These are phyloP conservation scores for Candida loeiensis DNA, from an alignment of 805 yeast species.

Conservation along the genomic window DNA sequence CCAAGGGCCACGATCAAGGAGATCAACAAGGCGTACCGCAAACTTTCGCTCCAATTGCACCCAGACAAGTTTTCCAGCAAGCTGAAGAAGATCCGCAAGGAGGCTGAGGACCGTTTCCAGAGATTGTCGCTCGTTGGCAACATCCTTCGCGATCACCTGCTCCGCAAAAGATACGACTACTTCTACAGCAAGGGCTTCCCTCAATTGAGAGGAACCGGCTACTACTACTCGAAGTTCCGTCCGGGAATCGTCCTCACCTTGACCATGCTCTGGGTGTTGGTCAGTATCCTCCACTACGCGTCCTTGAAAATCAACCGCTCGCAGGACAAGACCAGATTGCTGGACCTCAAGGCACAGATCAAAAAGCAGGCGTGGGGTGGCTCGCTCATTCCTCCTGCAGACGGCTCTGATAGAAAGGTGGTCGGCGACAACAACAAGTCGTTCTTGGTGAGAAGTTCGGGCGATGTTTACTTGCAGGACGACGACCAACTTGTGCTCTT, in stretches of 20 bases:
- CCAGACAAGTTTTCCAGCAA: constrained; percentile 66
- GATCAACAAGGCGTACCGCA: constrained; percentile 65
- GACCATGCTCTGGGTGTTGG: constrained; percentile 46
- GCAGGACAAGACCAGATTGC: constrained; percentile 59
- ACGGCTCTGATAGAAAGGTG: constrained; percentile 46
- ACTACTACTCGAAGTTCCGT: constrained; percentile 62
- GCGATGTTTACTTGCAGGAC: constrained; percentile 49
- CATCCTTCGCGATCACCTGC: constrained; percentile 55
- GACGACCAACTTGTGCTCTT: constrained; percentile 36
- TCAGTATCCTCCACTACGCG: constrained; percentile 56
- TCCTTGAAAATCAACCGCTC: constrained; percentile 50
- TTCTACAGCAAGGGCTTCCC: constrained; percentile 86
- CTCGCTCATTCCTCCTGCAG: constrained; percentile 47
- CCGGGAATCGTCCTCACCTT: constrained; percentile 59
- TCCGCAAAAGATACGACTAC: constrained; percentile 74
- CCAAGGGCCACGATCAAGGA: constrained; percentile 49
- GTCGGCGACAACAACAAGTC: constrained; percentile 44
- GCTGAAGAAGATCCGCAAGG: constrained; percentile 33
- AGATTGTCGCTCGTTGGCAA: constrained; percentile 73
- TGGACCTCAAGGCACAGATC: constrained; percentile 47
- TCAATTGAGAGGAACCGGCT: constrained; percentile 64
- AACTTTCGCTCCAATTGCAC: constrained; percentile 67
- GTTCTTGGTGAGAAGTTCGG: constrained; percentile 55
- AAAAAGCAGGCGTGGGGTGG: constrained; percentile 56
- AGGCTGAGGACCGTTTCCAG: constrained; percentile 69